These are phyloP conservation scores for Fusarium multiceps DNA, from an alignment of 2,329 filamentous ascomycete species.

Conservation along the genomic window DNA sequence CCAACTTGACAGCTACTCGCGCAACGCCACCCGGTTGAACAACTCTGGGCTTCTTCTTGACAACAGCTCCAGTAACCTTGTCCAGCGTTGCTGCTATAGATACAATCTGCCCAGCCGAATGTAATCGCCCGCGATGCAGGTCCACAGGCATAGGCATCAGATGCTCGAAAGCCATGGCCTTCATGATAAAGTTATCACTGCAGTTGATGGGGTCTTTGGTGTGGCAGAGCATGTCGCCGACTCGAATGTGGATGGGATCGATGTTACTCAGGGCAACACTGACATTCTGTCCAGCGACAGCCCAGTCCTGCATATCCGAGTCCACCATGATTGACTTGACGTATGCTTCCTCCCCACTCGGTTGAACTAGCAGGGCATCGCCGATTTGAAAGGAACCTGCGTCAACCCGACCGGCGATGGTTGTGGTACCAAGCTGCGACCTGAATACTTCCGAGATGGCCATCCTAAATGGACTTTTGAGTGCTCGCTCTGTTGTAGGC, in stretches of 20 bases:
- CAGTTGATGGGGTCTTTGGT: conserved; percentile 74
- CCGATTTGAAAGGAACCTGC: conserved; percentile 86
- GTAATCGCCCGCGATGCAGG: conserved; percentile 85
- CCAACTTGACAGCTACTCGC: conserved; percentile 79
- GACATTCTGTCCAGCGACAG: conserved; percentile 90
- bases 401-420: conserved; percentile 87
- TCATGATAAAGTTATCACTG: conserved; percentile 79
- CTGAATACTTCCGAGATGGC: conserved; percentile 90
- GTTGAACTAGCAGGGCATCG: conserved; percentile 82
- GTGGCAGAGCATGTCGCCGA: conserved; percentile 88
- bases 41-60: conserved; percentile 87
- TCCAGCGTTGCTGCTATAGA: conserved; percentile 80
- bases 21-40: conserved; percentile 84
- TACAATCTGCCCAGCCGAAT: conserved; percentile 79
- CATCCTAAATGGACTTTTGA: conserved; percentile 85
- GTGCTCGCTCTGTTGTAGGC: conserved; percentile 70
- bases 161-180: conserved; percentile 89
- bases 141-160: conserved; percentile 90
- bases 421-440: conserved; percentile 82
- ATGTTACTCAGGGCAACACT: conserved; percentile 87
- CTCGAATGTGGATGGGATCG: conserved; percentile 82
- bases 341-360: conserved; percentile 81
- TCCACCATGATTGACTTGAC: conserved; percentile 86
- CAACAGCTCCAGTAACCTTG: conserved; percentile 77
- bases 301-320: conserved; percentile 81